A percentile compares a stretch with the other conserved stretches of the same genome.
Conservation (phyloP, 345 rosid species). For the Eucalyptus fibrosa region DNA sequence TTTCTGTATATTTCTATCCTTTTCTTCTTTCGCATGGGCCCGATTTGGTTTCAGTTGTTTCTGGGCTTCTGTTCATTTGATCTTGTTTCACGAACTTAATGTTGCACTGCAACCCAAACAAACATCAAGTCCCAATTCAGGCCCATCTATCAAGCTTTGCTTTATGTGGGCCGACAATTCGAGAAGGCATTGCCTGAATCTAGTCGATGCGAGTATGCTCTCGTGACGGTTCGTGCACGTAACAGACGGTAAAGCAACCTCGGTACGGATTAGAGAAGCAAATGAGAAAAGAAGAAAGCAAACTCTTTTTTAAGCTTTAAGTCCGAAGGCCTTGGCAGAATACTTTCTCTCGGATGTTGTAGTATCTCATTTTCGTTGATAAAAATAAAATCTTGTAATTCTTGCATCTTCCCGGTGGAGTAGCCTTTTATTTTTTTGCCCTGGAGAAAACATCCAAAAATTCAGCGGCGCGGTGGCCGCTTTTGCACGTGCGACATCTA, state of each 20-base stretch:
- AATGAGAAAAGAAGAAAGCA: neutral
- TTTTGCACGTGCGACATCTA: neutral
- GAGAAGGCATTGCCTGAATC: neutral
- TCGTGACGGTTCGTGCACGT: neutral
- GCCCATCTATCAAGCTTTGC: neutral
- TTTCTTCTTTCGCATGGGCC: neutral
- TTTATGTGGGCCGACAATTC: neutral
- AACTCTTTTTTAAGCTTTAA: neutral
- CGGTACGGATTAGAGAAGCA: neutral
- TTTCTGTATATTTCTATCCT: neutral
- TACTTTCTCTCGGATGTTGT: too few relatives aligned
- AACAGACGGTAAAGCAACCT: too few relatives aligned
- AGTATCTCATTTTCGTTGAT: neutral
- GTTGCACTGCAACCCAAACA: neutral
- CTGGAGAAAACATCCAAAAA: neutral
- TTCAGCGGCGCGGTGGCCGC: neutral
- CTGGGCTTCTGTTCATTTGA: neutral
- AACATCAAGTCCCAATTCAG: neutral
- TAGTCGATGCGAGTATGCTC: neutral
- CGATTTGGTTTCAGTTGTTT: neutral
- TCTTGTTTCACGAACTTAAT: neutral
- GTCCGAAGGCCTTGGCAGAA: neutral
- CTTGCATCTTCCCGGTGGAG: neutral
- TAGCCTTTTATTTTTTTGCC: neutral
- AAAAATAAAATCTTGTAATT: neutral